Evolutionary conservation across 345 rosid genomes (phyloP), one percentile per base, ranked within the genome.

Genomic region (thale cress (Arabidopsis thaliana)): DNA sequence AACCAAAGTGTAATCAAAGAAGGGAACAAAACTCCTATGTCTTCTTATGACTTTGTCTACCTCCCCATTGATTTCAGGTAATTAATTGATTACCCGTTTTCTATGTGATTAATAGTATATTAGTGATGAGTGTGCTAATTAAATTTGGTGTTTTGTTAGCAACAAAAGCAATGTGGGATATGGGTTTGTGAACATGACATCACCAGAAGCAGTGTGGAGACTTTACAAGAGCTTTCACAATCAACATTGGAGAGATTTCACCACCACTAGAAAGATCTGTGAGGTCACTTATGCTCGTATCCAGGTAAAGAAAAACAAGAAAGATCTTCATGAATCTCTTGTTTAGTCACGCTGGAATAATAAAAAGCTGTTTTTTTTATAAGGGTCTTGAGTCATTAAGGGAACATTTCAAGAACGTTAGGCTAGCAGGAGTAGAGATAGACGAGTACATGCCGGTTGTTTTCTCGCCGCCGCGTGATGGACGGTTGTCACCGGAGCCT

Each of bases 141-240:
- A 28, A 42, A 33, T 55, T 7, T 28, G 30, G 13, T 50, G 40
- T 48, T 45, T 30, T 30, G 49, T 25, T 37, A 81, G 99, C 78
- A 90, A 88, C 86, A 88, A 90, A 59, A 89, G 99, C 82, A 95
- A 90, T 75, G 89, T 95, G 76, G 99, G 99, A 65, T 95, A 95
- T 81, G 99, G 97, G 70, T 95, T 95, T 74, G 99, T 90, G 82
- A 95, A 95, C 85, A 90, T 95, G 97, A 95, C 99, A 4, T 84
- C 94, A 2, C 88, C 97, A 6, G 81, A 78, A 78, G 99, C 93
- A 4, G 84, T 96, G 34, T 61, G 66, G 85, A 84, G 97, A 76
- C 84, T 95, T 2, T 88, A 89, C 87, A 88, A 89, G 68, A 91
- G 93, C 0, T 95, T 95, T 55, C 94, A 95, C 22, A 81, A 81